These are phyloP conservation scores for Claviceps monticola DNA, from an alignment of 2,329 filamentous ascomycete species.

Conservation along the genomic window DNA sequence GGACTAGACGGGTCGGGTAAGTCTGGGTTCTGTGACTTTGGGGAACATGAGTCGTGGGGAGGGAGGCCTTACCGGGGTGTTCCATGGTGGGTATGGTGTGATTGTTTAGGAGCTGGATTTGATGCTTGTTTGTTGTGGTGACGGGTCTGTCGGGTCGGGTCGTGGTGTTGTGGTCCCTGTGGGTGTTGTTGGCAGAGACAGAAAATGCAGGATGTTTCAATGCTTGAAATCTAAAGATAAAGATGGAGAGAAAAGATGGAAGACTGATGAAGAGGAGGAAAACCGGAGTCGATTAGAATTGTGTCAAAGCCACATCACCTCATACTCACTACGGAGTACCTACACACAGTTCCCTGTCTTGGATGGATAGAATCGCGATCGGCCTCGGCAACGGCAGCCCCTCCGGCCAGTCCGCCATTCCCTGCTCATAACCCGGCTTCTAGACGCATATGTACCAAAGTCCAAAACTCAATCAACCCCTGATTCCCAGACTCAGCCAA, in stretches of 20 bases:
- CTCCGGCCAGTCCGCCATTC: neutral
- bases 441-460: no score
- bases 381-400: neutral
- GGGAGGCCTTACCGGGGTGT: neutral
- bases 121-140: neutral
- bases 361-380: neutral
- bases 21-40: no score
- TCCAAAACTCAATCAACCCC: neutral
- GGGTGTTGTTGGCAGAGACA: neutral
- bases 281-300: no score
- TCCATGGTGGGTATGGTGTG: neutral
- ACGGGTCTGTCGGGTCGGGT: no score
- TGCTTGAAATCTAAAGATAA: neutral
- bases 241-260: neutral
- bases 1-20: constrained; percentile 18
- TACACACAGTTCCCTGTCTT: no score
- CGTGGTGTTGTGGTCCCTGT: neutral
- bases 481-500: neutral
- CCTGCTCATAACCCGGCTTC: neutral
- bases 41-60: no score
- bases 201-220: no score
- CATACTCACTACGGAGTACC: no score
- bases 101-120: neutral
- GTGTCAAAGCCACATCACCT: no score
- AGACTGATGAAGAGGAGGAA: no score